Evolutionary conservation across 1,284 basidiomycete species (phyloP), one percentile per base, ranked within the genome.

Genomic region (Rhodotorula mucilaginosa): DNA sequence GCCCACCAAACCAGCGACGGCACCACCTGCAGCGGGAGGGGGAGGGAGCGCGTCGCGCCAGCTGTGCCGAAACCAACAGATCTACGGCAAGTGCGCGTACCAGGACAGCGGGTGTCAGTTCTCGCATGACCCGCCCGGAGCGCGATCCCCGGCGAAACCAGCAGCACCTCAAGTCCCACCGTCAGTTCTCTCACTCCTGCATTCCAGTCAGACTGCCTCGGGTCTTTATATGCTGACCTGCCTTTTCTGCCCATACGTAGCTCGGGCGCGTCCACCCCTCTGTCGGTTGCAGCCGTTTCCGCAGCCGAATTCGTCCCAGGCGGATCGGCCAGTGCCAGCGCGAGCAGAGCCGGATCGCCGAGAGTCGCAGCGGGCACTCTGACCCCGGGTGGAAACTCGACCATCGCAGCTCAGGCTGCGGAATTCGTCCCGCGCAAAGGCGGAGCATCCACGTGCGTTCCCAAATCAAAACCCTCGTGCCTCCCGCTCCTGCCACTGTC

Each of bases 271-370:
- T 65, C 70, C n/a, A 70, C 71, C 10, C 61, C 62, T 5, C 48
- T 75, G 26, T 75, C 74, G 15, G 66, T 69, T 46, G 71, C 71
- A 7, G 51, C 54, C 7, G 67, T 61, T 26, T 61, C 69, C 58
- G 76, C 76, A 5, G 72, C 70, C 34, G 72, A 75, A 39, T 77
- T 77, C 58, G 76, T 77, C 21, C 76, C 76, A 13, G 70, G 72
- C 18, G 67, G 61, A 5, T 39, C n/a, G 10, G 8, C 58, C 23
- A 49, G 46, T 56, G 46, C 34, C 12, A 18, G 23, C 6, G 15
- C n/a, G 16, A 61, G 56, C 34, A 46, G 58, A 16, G 47, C 23
- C 26, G 58, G 63, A 29, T 46, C 52, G 19, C 52, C 52, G 3
- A 26, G 52, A 13, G 46, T 44, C 8, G 39, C 54, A 13, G 49